Conservation (phyloP, 148 eudicot species). For the Drosera capensis region DNA sequence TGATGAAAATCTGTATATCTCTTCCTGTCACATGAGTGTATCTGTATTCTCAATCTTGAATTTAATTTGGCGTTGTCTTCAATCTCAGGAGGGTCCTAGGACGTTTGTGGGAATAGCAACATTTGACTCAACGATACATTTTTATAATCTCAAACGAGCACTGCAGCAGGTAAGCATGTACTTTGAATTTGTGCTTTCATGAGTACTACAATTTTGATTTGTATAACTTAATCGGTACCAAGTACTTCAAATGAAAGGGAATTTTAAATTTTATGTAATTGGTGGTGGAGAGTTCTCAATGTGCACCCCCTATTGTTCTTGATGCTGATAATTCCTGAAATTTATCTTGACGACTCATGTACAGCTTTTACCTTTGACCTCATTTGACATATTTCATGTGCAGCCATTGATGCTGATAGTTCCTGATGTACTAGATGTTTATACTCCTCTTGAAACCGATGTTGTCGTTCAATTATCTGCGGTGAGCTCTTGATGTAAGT, state of each 20-base stretch:
- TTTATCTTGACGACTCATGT: neutral
- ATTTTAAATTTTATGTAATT: too few species aligned
- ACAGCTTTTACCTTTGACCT: constrained; percentile 2
- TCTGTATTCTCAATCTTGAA: neutral
- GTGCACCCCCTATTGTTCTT: too few species aligned
- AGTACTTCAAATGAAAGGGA: too few species aligned
- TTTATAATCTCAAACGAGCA: constrained; percentile 90
- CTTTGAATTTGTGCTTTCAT: neutral
- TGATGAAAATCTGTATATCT: too few species aligned
- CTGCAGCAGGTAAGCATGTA: constrained; percentile 65
- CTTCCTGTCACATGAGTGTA: too few species aligned
- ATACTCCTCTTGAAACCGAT: constrained; percentile 92
- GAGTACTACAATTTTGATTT: neutral
- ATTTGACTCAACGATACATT: constrained; percentile 91
- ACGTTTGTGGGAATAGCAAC: constrained; percentile 96
- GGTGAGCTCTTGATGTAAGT: constrained; percentile 25
- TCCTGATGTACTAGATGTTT: constrained; percentile 94
- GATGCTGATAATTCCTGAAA: too few species aligned
- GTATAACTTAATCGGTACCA: neutral
- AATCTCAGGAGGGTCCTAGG: constrained; percentile 91
- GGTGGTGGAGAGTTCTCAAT: too few species aligned
- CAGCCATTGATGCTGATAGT: constrained; percentile 99
- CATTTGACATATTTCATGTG: constrained; percentile 4
- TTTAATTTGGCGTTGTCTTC: constrained; percentile 1
- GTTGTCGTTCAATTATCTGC: constrained; percentile 79